Conservation (phyloP, 805 yeast genomes). For the Candida stauntonica region DNA sequence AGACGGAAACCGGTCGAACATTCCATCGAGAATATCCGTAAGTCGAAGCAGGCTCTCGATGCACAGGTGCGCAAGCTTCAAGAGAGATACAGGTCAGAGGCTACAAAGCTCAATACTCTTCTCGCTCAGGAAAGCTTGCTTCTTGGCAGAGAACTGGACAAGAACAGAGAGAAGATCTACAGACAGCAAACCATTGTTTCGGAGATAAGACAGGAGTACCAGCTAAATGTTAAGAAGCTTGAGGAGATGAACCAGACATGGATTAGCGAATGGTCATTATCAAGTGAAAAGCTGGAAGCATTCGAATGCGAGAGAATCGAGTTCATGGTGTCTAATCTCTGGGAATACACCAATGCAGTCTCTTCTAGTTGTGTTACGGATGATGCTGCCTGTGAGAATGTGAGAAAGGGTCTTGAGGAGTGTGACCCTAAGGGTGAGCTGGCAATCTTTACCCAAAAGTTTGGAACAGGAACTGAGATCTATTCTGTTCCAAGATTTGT, state of each 20-base stretch:
- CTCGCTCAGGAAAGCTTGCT: conserved; percentile 61
- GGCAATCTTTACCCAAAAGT: conserved; percentile 43
- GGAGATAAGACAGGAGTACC: conserved; percentile 51
- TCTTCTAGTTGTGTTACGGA: conserved; percentile 75
- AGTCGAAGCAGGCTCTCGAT: conserved; percentile 38
- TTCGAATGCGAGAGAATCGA: conserved; percentile 72
- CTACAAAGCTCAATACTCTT: conserved; percentile 53
- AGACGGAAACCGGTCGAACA: conserved; percentile 53
- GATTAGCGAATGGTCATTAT: conserved; percentile 66
- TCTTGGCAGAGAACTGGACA: conserved; percentile 70
- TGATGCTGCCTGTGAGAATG: conserved; percentile 70
- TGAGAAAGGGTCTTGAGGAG: conserved; percentile 62
- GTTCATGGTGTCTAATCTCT: conserved; percentile 62
- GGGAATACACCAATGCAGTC: conserved; percentile 72
- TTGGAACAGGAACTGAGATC: conserved; percentile 64
- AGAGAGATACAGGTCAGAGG: conserved; percentile 51
- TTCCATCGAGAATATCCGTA: conserved; percentile 50
- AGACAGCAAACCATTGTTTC: conserved; percentile 41
- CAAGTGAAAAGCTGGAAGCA: conserved; percentile 58
- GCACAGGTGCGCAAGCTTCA: conserved; percentile 36
- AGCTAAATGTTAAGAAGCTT: conserved; percentile 45
- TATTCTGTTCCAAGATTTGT: conserved; percentile 57
- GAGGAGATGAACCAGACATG: conserved; percentile 58
- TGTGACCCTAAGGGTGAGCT: conserved; percentile 63
- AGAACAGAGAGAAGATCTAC: conserved; percentile 49